Conservation (phyloP, 192 early-diverging fungal species). For the Powellomyces hirtus region DNA sequence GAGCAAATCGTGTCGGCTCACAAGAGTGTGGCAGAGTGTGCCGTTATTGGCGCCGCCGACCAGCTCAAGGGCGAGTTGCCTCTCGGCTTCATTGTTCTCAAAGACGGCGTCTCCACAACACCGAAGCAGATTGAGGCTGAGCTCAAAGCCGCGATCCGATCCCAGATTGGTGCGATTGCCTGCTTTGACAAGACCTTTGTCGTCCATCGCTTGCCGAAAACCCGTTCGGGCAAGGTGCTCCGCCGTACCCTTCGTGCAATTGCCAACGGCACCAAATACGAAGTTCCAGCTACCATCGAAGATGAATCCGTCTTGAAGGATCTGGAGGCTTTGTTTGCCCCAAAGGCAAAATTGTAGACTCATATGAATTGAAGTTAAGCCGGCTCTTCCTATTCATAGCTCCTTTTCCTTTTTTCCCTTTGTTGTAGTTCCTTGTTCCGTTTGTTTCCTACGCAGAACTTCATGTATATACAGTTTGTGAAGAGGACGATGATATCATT, state of each 20-base stretch:
- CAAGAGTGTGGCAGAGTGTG: constrained; percentile 44
- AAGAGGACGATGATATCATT: too few relatives aligned
- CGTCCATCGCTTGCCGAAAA: constrained; percentile 78
- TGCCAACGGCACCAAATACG: constrained; percentile 52
- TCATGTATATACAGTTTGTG: too few relatives aligned
- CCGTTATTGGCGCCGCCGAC: constrained; percentile 37
- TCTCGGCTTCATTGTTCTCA: constrained; percentile 43
- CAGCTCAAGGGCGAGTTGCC: constrained; percentile 44
- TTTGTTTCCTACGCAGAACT: too few relatives aligned
- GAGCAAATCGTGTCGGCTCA: constrained; percentile 74
- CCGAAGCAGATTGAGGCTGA: constrained; percentile 38
- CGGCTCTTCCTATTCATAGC: too few relatives aligned
- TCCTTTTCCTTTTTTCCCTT: too few relatives aligned
- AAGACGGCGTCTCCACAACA: not conserved
- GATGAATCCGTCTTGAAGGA: constrained; percentile 50
- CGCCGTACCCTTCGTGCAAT: constrained; percentile 68
- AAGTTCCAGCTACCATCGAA: constrained; percentile 81
- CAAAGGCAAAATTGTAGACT: not conserved
- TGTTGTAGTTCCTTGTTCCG: too few relatives aligned
- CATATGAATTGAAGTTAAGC: too few relatives aligned
- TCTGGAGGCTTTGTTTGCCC: constrained; percentile 15
- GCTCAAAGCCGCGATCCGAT: constrained; percentile 59
- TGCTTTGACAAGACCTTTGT: constrained; percentile 71
- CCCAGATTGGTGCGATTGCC: constrained; percentile 76
- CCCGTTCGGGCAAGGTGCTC: constrained; percentile 80